phyloP scores from a whole-genome alignment of 257 asterid genomes.

The Salvia hispanica region DNA sequence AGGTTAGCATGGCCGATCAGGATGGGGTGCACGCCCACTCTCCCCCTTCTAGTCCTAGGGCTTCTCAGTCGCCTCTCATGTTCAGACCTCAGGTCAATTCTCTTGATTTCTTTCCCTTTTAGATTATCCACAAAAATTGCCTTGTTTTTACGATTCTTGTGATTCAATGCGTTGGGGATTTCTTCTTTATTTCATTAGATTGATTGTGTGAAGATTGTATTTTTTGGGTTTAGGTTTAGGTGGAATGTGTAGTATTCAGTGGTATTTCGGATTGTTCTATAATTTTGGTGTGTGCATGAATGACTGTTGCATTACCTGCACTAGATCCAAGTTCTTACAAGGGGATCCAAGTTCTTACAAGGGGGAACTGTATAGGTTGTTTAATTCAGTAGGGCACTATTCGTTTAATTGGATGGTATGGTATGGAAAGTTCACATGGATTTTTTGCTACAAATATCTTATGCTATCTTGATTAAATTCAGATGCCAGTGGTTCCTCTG shows the following conservation, averaged over 20 bases:
- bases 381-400: not conserved
- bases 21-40: constrained; percentile 45
- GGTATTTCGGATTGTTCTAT: constrained; percentile 26
- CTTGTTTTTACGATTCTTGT: too few species aligned
- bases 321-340: too few species aligned
- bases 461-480: too few species aligned
- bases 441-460: too few species aligned
- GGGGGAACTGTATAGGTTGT: too few species aligned
- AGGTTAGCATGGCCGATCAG: constrained; percentile 52
- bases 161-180: too few species aligned
- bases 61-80: constrained; percentile 83
- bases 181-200: too few species aligned
- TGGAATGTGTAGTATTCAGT: not conserved
- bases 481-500: constrained; percentile 92
- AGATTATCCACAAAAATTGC: not conserved
- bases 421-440: too few species aligned
- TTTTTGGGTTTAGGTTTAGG: not conserved
- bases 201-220: constrained; percentile 17
- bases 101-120: not conserved
- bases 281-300: constrained; percentile 29
- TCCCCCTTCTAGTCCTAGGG: constrained; percentile 93
- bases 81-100: constrained; percentile 82
- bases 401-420: constrained; percentile 7
- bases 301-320: constrained; percentile 32
- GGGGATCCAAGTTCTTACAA: too few species aligned